Conservation (phyloP, 108 stramenopile genomes). For the Cylindrotheca closterium region DNA sequence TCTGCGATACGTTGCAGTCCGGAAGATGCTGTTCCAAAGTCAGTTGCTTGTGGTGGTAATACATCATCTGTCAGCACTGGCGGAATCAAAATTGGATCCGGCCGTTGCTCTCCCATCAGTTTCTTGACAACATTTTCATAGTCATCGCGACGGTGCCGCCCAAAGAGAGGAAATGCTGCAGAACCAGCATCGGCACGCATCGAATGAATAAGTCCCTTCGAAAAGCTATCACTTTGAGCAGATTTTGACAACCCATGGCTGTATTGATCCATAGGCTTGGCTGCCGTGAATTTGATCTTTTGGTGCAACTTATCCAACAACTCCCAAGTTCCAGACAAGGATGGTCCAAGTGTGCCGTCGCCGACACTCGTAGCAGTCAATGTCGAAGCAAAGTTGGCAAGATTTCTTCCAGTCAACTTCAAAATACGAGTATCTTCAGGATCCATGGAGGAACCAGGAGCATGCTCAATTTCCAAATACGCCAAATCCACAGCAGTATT, state of each 20-base stretch:
- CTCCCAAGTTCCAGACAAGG: slow-evolving; percentile 81
- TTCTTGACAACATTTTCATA: slow-evolving; percentile 87
- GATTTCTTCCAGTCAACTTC: slow-evolving; percentile 80
- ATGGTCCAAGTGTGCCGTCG: slow-evolving; percentile 65
- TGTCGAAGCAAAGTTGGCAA: slow-evolving; percentile 84
- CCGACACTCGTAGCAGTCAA: slow-evolving; percentile 61
- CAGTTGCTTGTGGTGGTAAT: slow-evolving; percentile 85
- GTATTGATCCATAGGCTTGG: slow-evolving; percentile 83
- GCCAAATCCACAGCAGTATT: slow-evolving; percentile 87
- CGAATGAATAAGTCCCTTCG: slow-evolving; percentile 68
- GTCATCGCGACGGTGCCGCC: slow-evolving; percentile 89
- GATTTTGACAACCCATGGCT: slow-evolving; percentile 53
- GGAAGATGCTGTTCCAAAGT: slow-evolving; percentile 84
- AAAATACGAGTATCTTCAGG: slow-evolving; percentile 87
- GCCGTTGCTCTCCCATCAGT: slow-evolving; percentile 86
- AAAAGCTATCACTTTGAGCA: slow-evolving; percentile 60
- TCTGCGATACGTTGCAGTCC: slow-evolving; percentile 89
- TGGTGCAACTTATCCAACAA: slow-evolving; percentile 73
- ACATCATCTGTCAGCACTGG: slow-evolving; percentile 91
- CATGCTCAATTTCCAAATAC: slow-evolving; percentile 73
- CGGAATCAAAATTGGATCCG: slow-evolving; percentile 93
- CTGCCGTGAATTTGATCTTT: slow-evolving; percentile 75
- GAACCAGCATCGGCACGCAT: slow-evolving; percentile 72
- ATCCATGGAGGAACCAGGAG: slow-evolving; percentile 79
- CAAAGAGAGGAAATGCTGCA: slow-evolving; percentile 88